Conservation (phyloP, 1,284 basidiomycete genomes). For the Ustilago bromivora region DNA sequence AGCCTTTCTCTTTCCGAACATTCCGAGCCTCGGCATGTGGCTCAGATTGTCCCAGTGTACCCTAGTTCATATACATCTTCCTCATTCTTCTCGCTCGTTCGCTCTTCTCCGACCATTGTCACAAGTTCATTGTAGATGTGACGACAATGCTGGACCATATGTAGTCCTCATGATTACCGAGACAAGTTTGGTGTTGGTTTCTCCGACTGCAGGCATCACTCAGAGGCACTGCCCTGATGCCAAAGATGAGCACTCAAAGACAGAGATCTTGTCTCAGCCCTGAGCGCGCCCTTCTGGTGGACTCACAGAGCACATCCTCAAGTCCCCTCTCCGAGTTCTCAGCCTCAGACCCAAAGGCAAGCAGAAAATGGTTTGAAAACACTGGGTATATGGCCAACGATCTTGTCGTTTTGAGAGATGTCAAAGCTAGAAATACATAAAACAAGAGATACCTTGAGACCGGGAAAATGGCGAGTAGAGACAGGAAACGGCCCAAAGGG, state of each 20-base stretch:
- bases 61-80: background rate
- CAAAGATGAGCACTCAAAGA: background rate
- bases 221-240: background rate
- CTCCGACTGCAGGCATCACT: background rate
- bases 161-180: background rate
- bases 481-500: slow-evolving; percentile 10
- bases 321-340: background rate
- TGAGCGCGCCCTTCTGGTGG: background rate
- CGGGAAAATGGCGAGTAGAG: slow-evolving; percentile 15
- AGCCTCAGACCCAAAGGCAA: background rate
- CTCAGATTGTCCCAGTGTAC: background rate
- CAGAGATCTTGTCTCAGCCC: background rate
- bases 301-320: too few relatives aligned
- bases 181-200: background rate
- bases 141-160: background rate
- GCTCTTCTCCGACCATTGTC: background rate
- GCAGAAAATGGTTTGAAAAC: slow-evolving; percentile 7
- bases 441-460: background rate
- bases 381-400: slow-evolving; percentile 44
- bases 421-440: slow-evolving; percentile 37
- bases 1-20: background rate
- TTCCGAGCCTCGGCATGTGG: background rate
- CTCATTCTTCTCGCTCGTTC: background rate
- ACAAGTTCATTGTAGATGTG: background rate
- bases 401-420: slow-evolving; percentile 22